These are phyloP conservation scores for Fusarium austroafricanum DNA, from an alignment of 2,329 filamentous ascomycete species.

Conservation along the genomic window DNA sequence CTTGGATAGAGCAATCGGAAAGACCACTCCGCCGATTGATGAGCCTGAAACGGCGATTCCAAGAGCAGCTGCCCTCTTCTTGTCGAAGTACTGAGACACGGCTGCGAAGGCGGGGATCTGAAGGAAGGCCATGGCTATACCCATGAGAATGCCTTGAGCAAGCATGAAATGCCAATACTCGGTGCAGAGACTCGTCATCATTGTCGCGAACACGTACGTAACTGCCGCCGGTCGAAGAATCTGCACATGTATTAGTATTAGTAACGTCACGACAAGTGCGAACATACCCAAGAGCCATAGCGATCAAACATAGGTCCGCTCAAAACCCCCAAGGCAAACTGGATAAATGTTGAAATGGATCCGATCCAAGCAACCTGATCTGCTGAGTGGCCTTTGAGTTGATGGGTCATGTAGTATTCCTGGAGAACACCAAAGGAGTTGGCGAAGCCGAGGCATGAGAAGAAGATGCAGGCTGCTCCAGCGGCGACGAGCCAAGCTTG, in stretches of 20 bases:
- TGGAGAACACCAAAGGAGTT: slow-evolving; percentile 61
- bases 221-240: slow-evolving; percentile 30
- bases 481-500: slow-evolving; percentile 56
- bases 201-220: slow-evolving; percentile 29
- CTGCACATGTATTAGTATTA: background rate
- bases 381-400: slow-evolving; percentile 47
- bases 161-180: slow-evolving; percentile 66
- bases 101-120: slow-evolving; percentile 59
- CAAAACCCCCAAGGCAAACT: slow-evolving; percentile 47
- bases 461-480: slow-evolving; percentile 52
- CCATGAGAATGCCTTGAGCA: slow-evolving; percentile 59
- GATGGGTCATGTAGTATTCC: slow-evolving; percentile 56
- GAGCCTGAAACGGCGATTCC: slow-evolving; percentile 60
- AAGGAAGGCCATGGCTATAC: slow-evolving; percentile 55
- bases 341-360: slow-evolving; percentile 52
- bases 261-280: rapidly evolving
- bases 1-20: slow-evolving; percentile 60
- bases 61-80: slow-evolving; percentile 59
- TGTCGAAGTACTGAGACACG: slow-evolving; percentile 60
- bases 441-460: slow-evolving; percentile 55
- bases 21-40: slow-evolving; percentile 64
- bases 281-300: slow-evolving; percentile 31
- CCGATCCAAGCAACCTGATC: slow-evolving; percentile 58
- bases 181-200: slow-evolving; percentile 49
- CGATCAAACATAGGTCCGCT: slow-evolving; percentile 40